These are phyloP conservation scores for Trichosanthes cucumerina DNA, from an alignment of 306 rosid species.

Conservation along the genomic window DNA sequence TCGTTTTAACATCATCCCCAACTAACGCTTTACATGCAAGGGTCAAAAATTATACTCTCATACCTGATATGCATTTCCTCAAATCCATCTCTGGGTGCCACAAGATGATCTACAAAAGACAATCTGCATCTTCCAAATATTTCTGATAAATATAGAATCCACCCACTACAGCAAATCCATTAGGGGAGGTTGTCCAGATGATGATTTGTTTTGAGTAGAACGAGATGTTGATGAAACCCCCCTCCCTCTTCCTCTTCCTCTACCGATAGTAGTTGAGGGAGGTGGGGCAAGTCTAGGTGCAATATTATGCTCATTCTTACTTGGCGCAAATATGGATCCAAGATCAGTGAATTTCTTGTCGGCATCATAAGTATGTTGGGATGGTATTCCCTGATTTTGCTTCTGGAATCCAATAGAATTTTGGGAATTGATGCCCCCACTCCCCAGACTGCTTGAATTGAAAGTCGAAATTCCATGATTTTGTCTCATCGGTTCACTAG, in stretches of 20 bases:
- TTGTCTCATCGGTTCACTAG: constrained; percentile 28
- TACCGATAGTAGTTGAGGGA: constrained; percentile 67
- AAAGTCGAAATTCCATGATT: constrained; percentile 36
- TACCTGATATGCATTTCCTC: constrained; percentile 26
- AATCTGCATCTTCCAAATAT: constrained; percentile 19
- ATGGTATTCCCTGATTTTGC: constrained; percentile 39
- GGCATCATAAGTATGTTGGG: constrained; percentile 27
- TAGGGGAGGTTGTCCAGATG: constrained; percentile 61
- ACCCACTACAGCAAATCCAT: constrained; percentile 69
- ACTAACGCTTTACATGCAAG: constrained; percentile 21
- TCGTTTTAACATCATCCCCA: constrained; percentile 30
- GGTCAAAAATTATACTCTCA: constrained; percentile 16
- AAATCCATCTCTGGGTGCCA: constrained; percentile 26
- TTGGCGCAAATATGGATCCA: constrained; percentile 72
- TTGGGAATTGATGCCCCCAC: constrained; percentile 29
- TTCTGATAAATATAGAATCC: constrained; percentile 5
- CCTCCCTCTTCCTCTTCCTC: constrained; percentile 91
- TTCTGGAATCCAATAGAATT: constrained; percentile 51
- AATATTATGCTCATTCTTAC: constrained; percentile 45
- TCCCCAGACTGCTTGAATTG: constrained; percentile 25
- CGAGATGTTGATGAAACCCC: constrained; percentile 36
- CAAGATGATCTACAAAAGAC: constrained; percentile 20
- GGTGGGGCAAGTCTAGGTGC: constrained; percentile 91
- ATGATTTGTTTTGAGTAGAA: constrained; percentile 41
- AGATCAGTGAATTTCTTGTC: constrained; percentile 46